Evolutionary conservation across 768 basidiomycete species (phyloP), one percentile per base, ranked within the genome.

Genomic region (Trametopsis cervina): DNA sequence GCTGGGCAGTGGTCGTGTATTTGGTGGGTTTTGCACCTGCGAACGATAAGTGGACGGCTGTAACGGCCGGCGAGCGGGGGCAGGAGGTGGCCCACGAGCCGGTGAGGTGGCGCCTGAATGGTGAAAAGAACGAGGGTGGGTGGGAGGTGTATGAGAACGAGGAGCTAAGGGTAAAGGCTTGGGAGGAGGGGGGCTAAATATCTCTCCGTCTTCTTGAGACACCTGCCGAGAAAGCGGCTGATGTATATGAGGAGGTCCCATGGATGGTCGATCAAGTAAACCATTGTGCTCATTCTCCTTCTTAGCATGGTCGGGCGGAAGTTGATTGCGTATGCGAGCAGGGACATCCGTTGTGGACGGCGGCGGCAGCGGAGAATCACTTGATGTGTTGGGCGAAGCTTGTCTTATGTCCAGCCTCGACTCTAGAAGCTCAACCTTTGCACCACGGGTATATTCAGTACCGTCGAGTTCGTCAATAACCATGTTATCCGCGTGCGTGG

Each of bases 141-240:
- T 74, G 1, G 76, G 72, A 0, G 75, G 67, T 1, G 72, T 66
- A 48, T 73, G 66, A 29, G 69, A 66, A n/a, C 64, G 69, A 0
- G 69, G 69, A 9, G 66, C 55, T 46, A 66, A 57, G 0, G 57
- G 66, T 1, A 57, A 51, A 0, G 56, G 38, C 50, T 67, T 68
- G 23, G 59, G 62, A n/a, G 63, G 64, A 6, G 64, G 64, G n/a
- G 64, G 60, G 36, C 58, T 71, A 33, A 60, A 57, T 46, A 79
- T 77, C 58, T 78, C 77, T 3, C 76, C 77, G 36, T 79, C 77
- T 57, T 79, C 77, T 22, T 72, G 74, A 4, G 74, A 69, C 0
- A 62, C 57, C 7, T 63, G 61, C n/a, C 62, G 61, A 6, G 65
- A 50, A 15, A 51, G 29, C 4, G 45, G 15, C 3, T 52, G 41